Evolutionary conservation across 177 flowering plant genomes (phyloP).

Genomic region (Tripterygium wilfordii): DNA sequence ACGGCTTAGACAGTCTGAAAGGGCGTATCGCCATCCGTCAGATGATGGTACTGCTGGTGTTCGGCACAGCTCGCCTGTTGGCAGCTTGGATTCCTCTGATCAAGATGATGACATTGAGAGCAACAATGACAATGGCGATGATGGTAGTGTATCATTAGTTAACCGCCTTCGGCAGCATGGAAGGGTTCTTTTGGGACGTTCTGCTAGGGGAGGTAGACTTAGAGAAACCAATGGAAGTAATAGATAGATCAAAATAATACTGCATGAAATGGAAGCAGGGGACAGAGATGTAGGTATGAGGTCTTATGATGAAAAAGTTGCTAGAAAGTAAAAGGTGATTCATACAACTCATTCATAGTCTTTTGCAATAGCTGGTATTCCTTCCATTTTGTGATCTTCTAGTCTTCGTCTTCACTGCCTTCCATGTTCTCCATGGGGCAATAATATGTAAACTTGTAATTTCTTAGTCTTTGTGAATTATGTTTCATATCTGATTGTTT

Average conservation of each 20-base stretch:
- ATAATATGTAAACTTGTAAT: too few species aligned
- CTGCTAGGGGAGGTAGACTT: slow-evolving; percentile 52
- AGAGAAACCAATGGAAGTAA: slow-evolving; percentile 19
- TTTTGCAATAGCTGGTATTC: too few species aligned
- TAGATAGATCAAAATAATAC: slow-evolving; percentile 1
- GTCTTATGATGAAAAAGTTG: slow-evolving; percentile 3
- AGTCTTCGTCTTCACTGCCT: too few species aligned
- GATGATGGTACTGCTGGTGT: slow-evolving; percentile 19
- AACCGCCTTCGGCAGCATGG: slow-evolving; percentile 32
- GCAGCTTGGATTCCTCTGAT: slow-evolving; percentile 23
- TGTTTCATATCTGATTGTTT: too few species aligned
- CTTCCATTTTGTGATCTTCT: too few species aligned
- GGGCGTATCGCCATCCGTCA: slow-evolving; percentile 16
- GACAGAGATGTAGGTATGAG: slow-evolving; percentile 4
- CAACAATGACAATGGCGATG: slow-evolving; percentile 11
- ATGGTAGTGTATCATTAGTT: slow-evolving; percentile 20
- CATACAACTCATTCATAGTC: too few species aligned
- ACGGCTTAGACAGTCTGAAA: slow-evolving; percentile 31
- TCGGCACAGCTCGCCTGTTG: slow-evolving; percentile 7
- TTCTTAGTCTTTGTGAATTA: too few species aligned
- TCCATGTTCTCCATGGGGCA: too few species aligned
- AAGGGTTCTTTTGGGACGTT: slow-evolving; percentile 41
- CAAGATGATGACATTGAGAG: slow-evolving; percentile 16
- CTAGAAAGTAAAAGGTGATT: too few species aligned
- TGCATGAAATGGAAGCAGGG: slow-evolving; percentile 1